phyloP scores from a whole-genome alignment of 805 yeast genomes.

The Brettanomyces naardenensis region DNA sequence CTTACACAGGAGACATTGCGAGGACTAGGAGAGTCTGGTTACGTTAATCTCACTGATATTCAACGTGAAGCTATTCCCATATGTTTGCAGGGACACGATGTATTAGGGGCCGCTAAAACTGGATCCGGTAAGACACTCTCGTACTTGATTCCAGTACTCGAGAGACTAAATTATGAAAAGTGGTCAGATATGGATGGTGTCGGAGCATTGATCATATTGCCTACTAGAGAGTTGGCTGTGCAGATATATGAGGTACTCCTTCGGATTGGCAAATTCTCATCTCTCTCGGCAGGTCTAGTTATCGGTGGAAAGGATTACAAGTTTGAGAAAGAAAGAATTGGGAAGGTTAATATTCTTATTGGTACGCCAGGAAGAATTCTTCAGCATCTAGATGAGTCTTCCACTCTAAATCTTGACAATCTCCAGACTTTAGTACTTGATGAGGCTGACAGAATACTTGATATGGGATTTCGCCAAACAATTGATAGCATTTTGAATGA shows the following conservation, averaged over 20 bases:
- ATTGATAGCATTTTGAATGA: conserved; percentile 73
- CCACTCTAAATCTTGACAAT: conserved; percentile 66
- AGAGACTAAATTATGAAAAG: conserved; percentile 54
- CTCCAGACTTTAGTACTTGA: conserved; percentile 76
- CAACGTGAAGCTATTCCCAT: conserved; percentile 73
- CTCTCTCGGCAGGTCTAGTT: conserved; percentile 82
- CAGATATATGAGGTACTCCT: conserved; percentile 83
- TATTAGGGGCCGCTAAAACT: conserved; percentile 84
- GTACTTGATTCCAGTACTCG: conserved; percentile 73
- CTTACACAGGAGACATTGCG: conserved; percentile 51
- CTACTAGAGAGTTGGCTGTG: conserved; percentile 86
- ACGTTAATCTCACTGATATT: conserved; percentile 74
- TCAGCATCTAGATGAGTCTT: conserved; percentile 87
- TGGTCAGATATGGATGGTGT: conserved; percentile 84
- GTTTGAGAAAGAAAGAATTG: conserved; percentile 73
- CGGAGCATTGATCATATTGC: conserved; percentile 84
- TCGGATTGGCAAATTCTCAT: conserved; percentile 68
- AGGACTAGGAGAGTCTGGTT: conserved; percentile 77
- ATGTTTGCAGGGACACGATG: conserved; percentile 69
- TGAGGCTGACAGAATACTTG: conserved; percentile 89
- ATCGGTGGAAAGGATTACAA: conserved; percentile 90
- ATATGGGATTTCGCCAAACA: conserved; percentile 86
- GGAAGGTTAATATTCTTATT: conserved; percentile 70
- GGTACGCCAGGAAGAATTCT: conserved; percentile 90
- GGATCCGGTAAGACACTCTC: conserved; percentile 90